Percentiles rank a stretch among this genome's conserved stretches.
phyloP scores from a whole-genome alignment of 306 rosid species.

The Styphnolobium japonicum region DNA sequence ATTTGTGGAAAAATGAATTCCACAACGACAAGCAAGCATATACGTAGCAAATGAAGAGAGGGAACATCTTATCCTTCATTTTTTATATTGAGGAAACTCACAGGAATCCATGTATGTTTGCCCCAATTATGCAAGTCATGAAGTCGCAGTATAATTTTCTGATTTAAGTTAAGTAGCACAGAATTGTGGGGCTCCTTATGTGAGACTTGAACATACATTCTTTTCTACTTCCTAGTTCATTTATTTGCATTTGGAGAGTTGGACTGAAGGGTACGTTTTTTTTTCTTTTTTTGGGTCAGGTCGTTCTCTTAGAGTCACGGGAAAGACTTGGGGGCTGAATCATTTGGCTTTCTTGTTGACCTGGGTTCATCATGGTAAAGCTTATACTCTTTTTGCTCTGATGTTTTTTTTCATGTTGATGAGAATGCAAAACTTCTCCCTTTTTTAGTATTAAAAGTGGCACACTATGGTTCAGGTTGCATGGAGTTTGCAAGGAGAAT shows the following conservation, averaged over 20 bases:
- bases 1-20: background rate
- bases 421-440: background rate
- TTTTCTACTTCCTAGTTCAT: background rate
- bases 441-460: background rate
- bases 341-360: slow-evolving; percentile 97
- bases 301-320: slow-evolving; percentile 80
- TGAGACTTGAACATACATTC: background rate
- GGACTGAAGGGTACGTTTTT: background rate
- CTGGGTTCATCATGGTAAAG: slow-evolving; percentile 94
- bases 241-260: background rate
- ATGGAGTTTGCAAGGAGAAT: slow-evolving; percentile 94
- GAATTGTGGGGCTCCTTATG: background rate
- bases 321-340: slow-evolving; percentile 95
- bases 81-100: background rate
- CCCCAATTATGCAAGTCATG: background rate
- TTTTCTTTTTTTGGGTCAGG: slow-evolving; percentile 42
- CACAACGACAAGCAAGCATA: background rate
- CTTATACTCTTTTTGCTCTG: background rate
- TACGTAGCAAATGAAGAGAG: slow-evolving; percentile 2
- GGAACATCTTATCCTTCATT: background rate
- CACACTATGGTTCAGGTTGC: slow-evolving; percentile 64
- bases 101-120: background rate
- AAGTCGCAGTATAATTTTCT: background rate
- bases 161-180: background rate
- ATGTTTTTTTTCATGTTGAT: background rate